phyloP scores from a whole-genome alignment of 495 filamentous ascomycete genomes.

The Penicillium longicatenatum region DNA sequence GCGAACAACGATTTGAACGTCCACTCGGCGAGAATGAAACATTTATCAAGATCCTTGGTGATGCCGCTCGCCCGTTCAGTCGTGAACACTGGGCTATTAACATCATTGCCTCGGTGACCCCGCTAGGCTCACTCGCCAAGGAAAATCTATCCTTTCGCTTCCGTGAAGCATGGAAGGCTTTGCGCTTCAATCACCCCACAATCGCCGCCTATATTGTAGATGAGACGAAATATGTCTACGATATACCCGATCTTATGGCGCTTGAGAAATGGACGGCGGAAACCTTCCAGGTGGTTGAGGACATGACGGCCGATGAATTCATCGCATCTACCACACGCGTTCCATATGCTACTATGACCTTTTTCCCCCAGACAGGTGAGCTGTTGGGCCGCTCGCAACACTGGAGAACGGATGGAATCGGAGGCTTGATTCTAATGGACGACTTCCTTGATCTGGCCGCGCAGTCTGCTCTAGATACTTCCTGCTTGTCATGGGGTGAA shows the following conservation, averaged over 20 bases:
- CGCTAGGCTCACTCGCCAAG: slow-evolving; percentile 7
- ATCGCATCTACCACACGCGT: slow-evolving; percentile 8
- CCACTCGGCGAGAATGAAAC: slow-evolving; percentile 8
- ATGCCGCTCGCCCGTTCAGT: slow-evolving; percentile 8
- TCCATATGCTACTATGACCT: slow-evolving; percentile 9
- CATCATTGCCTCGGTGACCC: slow-evolving; percentile 8
- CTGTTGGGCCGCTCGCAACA: slow-evolving; percentile 6
- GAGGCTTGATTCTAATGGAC: slow-evolving; percentile 6
- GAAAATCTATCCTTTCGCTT: slow-evolving; percentile 2
- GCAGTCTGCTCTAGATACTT: slow-evolving; percentile 1
- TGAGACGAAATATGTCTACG: slow-evolving; percentile 8
- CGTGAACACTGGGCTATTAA: slow-evolving; percentile 9
- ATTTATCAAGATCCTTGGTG: slow-evolving; percentile 9
- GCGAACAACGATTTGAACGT: slow-evolving; percentile 1
- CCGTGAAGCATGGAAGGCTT: slow-evolving; percentile 5
- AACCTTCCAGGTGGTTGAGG: slow-evolving; percentile 7
- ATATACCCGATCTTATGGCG: neutral
- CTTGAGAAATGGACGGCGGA: slow-evolving; percentile 8
- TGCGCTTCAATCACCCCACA: slow-evolving; percentile 2
- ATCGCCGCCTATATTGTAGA: slow-evolving; percentile 9
- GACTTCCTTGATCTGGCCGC: slow-evolving; percentile 3
- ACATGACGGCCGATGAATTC: slow-evolving; percentile 4
- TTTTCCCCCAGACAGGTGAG: slow-evolving; percentile 5
- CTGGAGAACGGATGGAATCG: slow-evolving; percentile 8
- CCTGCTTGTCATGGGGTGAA: slow-evolving; percentile 6